phyloP scores from a whole-genome alignment of 2,329 filamentous ascomycete species.

The Xylariaceae sp. region DNA sequence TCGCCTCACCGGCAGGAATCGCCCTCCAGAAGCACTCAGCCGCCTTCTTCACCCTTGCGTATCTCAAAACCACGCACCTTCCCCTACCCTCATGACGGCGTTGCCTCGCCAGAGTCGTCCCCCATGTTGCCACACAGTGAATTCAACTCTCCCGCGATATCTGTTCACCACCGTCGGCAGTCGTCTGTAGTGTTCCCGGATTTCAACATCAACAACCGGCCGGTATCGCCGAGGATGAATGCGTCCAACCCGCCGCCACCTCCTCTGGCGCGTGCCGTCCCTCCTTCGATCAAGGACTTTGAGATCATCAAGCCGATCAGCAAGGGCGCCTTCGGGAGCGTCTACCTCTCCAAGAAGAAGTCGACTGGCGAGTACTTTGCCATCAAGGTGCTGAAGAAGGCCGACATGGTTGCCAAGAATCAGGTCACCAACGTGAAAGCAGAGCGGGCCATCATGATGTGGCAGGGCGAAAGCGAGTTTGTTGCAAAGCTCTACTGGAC shows the following conservation, averaged over 20 bases:
- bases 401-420: constrained; percentile 99
- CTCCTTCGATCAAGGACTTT: constrained; percentile 97
- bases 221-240: constrained; percentile 73
- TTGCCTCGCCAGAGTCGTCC: constrained; percentile 83
- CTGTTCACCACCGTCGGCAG: constrained; percentile 70
- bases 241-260: constrained; percentile 71
- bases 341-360: constrained; percentile 97
- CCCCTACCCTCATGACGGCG: constrained; percentile 53
- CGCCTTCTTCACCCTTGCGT: constrained; percentile 80
- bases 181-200: constrained; percentile 84
- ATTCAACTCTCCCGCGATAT: constrained; percentile 66
- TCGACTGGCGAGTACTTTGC: constrained; percentile 97
- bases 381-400: constrained; percentile 97
- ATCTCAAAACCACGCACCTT: constrained; percentile 72
- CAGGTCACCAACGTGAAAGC: constrained; percentile 99
- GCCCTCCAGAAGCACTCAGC: constrained; percentile 67
- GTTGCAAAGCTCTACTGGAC: constrained; percentile 99
- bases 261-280: constrained; percentile 83
- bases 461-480: constrained; percentile 98
- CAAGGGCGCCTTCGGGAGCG: constrained; percentile 95
- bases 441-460: constrained; percentile 99
- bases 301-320: constrained; percentile 99
- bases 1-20: constrained; percentile 85
- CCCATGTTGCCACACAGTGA: constrained; percentile 81
- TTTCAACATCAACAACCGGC: constrained; percentile 51